Percentiles rank a stretch among this genome's conserved stretches.
phyloP scores from a whole-genome alignment of 2,329 filamentous ascomycete species.

The Triangularia verruculosa region DNA sequence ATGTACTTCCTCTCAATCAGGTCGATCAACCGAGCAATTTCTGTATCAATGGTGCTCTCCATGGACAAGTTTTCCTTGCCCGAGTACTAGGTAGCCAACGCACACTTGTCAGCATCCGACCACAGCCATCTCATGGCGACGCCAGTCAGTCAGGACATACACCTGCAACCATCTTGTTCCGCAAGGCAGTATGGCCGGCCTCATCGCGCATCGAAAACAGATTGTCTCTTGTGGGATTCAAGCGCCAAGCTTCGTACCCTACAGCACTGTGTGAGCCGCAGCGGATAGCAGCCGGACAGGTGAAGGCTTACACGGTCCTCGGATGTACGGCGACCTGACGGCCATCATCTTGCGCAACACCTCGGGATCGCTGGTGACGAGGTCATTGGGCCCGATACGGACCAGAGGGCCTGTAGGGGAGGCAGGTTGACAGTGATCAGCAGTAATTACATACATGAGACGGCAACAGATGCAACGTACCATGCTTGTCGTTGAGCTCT shows the following conservation, averaged over 20 bases:
- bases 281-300: not conserved
- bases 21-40: conserved; percentile 44
- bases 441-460: not conserved
- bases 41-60: conserved; percentile 47
- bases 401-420: conserved; percentile 32
- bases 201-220: conserved; percentile 35
- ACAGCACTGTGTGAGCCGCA: not conserved
- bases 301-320: conserved; percentile 29
- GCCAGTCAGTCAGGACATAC: conserved; percentile 23
- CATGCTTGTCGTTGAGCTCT: conserved; percentile 30
- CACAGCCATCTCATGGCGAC: not conserved
- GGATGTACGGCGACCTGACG: conserved; percentile 33
- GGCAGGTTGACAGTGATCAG: not conserved
- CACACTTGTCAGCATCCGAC: not conserved
- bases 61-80: conserved; percentile 52
- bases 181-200: conserved; percentile 41
- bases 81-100: conserved; percentile 44
- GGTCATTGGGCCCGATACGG: conserved; percentile 36
- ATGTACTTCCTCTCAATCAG: conserved; percentile 49
- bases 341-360: conserved; percentile 35
- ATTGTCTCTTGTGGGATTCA: conserved; percentile 34
- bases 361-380: conserved; percentile 37
- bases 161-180: conserved; percentile 49
- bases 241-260: conserved; percentile 41
- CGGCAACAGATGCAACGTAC: conserved; percentile 21